Base-by-base conservation (phyloP, 179 eudicot genomes). In the Silene vulgaris region DNA sequence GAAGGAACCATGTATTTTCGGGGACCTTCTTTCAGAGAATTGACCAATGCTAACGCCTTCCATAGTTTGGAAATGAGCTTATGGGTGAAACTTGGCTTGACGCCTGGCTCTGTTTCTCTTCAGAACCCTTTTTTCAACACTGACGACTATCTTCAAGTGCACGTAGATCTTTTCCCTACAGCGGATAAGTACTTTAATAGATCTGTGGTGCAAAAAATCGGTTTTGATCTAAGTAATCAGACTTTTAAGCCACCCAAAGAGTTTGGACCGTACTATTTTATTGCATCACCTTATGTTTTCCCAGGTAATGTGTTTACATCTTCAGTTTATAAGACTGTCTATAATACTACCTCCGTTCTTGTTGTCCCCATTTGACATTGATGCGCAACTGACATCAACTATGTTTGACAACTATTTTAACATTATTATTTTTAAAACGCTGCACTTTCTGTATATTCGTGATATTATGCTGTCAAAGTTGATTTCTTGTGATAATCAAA, bases 201-300 rank as follows among this genome's bases (percentile, higher is more conserved):
- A 68, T 74, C 96, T 17, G 87, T 87, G 82, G 75, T 91, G 80
- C 80, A 75, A 83, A 87, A 77, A 81, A 83, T 93, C 76, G 98
- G 97, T 7, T 90, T 89, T 79, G 77, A 80, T 73, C 76, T 93
- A 32, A 91, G 90, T 69, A 89, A 89, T 74, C 97, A 91, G 76
- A 91, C 92, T 63, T 90, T 84, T 69, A 91, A 93, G 82, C 96
- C 97, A 54, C 98, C 98, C 32, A 65, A 52, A 0, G 85, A 62
- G 56, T 91, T 93, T 77, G 98, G 98, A 74, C 98, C 96, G 0
- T 93, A 91, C 74, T 89, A 84, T 76, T 93, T 91, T 73, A 84
- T 90, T 8, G 93, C 96, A 52, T 76, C 81, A 60, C 85, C 90
- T 11, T 93, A 93, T 76, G 28, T 65, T 73, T 93, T 93, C 77